Base-by-base conservation (phyloP, 208 protist genomes). In the Acanthamoeba triangularis region DNA sequence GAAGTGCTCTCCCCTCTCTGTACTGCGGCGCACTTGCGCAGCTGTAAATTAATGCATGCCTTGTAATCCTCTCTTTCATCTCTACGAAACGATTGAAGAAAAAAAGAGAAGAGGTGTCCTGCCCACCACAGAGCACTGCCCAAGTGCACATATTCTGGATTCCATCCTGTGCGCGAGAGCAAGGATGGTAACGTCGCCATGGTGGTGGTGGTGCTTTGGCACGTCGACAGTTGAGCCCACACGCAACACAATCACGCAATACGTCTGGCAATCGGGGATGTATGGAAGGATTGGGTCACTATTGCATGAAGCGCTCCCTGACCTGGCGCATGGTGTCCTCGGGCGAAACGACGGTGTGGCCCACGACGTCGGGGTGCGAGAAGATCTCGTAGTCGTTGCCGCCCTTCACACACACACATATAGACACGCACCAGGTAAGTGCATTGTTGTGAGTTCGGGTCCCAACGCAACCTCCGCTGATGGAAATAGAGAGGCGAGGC, bases 371-470 rank as follows among this genome's bases (percentile, higher is more conserved):
- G 37, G 96, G 91, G 96, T 99, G 96, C 2, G 69, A 95, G 96
- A 98, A 99, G 94, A 99, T 99, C 97, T 99, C 99, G 96, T 99
- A 99, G 98, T 99, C 99, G 98, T 99, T 99, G 41, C 99, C 99
- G 90, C 99, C 99, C 94, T 98, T 28, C n/a, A 25, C 87, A 35
- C 7, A n/a, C 44, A 3, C 35, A 14, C 59, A 3, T 25, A 61
- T 28, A 2, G 20, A n/a, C 8, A 47, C 37, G 3, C 37, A 41
- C 37, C 1, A 41, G 1, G 37, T 41, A 41, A 41, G 1, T 41
- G 3, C 37, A 41, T 41, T 41, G 37, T 41, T 41, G 37, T 41
- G 37, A 41, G 37, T 41, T 41, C 20, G 20, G 1, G 54, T 2
- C 7, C 91, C 20, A 25, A 14, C 33, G 63, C 28, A 44, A 44